Base-by-base conservation (phyloP, 2,329 filamentous ascomycete species). In the Ascochyta lentis region DNA sequence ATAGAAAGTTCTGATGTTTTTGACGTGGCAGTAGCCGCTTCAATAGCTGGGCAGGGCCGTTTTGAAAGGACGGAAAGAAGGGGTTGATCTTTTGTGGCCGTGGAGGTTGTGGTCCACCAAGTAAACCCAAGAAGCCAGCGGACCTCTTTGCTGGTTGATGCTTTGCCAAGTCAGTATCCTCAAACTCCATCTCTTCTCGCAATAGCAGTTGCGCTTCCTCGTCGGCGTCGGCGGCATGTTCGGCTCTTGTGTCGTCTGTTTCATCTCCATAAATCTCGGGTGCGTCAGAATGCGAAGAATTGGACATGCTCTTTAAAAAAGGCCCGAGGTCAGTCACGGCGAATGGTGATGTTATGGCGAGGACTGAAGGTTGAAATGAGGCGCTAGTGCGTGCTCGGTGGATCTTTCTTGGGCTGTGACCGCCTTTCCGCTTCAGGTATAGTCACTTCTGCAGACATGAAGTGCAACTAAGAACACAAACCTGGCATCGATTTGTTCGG, bases 21-120 rank as follows among this genome's bases (percentile, higher is more conserved):
- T 74, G 76, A 43, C 80, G 80, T 0, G 87, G 86, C 2, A 89
- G 70, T 57, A 83, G 80, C 47, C 78, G 80, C 1, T 46, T 83
- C 44, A 91, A 73, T 38, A 90, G 74, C 43, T 76, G 74, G 50
- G 88, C 77, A 1, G 90, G 90, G 23, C 83, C 82, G 60, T 85
- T 81, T 70, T 94, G 90, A 6, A 91, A 71, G 6, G 69, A 68
- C 1, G 90, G 88, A 52, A 92, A 84, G 47, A 89, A 66, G 4
- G 80, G 79, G 5, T 61, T 67, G 46, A 83, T 81, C 24, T 55
- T 71, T 63, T 78, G 81, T 35, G 73, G 70, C 16, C 73, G 70
- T 8, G 77, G 77, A 16, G 79, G 77, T 33, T 76, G 58, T 2
- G 80, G 80, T 4, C 80, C 79, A 49, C 75, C 69, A 6, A 79